Percentiles rank a stretch among this genome's conserved stretches.
Conservation (phyloP, 2,329 filamentous ascomycete species). For the Fusarium odoratissimum region DNA sequence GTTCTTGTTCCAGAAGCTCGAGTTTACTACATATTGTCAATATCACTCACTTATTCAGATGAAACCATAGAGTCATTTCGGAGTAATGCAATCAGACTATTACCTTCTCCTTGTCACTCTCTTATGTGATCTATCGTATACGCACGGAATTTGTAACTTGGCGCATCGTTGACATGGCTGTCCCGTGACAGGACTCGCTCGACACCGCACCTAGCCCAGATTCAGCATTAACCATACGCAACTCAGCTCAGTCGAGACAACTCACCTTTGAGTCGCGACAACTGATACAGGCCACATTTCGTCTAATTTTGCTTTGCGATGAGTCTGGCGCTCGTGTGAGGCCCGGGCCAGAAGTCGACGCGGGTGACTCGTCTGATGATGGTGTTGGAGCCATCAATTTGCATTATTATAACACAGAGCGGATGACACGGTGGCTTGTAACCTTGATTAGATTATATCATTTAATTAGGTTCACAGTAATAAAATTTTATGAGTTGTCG, state of each 20-base stretch:
- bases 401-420: slow-evolving; percentile 31
- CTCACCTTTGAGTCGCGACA: slow-evolving; percentile 56
- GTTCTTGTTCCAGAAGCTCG: slow-evolving; percentile 65
- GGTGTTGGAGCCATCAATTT: slow-evolving; percentile 48
- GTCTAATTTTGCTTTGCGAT: slow-evolving; percentile 47
- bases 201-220: slow-evolving; percentile 56
- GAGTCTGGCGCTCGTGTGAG: slow-evolving; percentile 27
- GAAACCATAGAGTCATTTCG: background rate
- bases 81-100: background rate
- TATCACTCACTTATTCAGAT: slow-evolving; percentile 21
- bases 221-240: slow-evolving; percentile 59
- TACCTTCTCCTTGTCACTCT: slow-evolving; percentile 59
- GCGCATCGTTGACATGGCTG: slow-evolving; percentile 59
- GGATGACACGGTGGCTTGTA: slow-evolving; percentile 1
- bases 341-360: slow-evolving; percentile 39
- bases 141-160: slow-evolving; percentile 57
- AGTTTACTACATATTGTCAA: slow-evolving; percentile 57
- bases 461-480: background rate
- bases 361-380: slow-evolving; percentile 45
- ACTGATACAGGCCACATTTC: slow-evolving; percentile 54
- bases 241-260: background rate
- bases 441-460: background rate
- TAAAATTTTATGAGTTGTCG: slow-evolving; percentile 4
- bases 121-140: slow-evolving; percentile 61
- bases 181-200: slow-evolving; percentile 52